Evolutionary conservation across 1,284 basidiomycete species (phyloP).

Genomic region (Apiotrichum veenhuisii): DNA sequence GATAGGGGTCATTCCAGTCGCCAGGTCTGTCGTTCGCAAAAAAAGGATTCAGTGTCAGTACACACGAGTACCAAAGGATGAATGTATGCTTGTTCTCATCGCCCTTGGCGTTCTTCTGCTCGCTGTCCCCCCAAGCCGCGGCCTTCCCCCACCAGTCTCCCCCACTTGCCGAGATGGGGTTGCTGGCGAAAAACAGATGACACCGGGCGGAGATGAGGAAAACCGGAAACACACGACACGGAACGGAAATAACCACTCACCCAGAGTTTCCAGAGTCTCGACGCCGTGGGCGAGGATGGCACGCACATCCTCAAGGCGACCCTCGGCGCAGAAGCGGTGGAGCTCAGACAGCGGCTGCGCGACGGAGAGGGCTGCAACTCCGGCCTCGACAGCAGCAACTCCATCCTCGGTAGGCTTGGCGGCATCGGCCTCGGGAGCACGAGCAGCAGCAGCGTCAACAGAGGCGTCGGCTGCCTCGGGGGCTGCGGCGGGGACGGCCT

Average conservation of each 20-base stretch:
- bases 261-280: slow-evolving; percentile 40
- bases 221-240: too few species aligned
- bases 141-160: not conserved
- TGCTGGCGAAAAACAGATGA: not conserved
- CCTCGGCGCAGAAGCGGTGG: slow-evolving; percentile 41
- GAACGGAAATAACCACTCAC: slow-evolving; percentile 28
- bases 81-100: too few species aligned
- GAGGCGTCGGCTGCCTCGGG: not conserved
- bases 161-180: not conserved
- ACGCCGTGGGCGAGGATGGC: slow-evolving; percentile 34
- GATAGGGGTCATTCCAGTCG: slow-evolving; percentile 48
- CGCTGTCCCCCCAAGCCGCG: too few species aligned
- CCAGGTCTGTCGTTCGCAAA: slow-evolving; percentile 26
- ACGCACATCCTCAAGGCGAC: slow-evolving; percentile 40
- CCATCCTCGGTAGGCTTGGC: slow-evolving; percentile 10
- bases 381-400: slow-evolving; percentile 11
- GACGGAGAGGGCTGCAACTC: slow-evolving; percentile 14
- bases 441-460: not conserved
- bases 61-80: too few species aligned
- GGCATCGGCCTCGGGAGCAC: not conserved
- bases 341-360: slow-evolving; percentile 25
- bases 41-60: not conserved
- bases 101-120: too few species aligned
- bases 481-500: not conserved
- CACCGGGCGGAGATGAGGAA: too few species aligned